Conservation (phyloP, 179 eudicot species). For the Silene noctiflora region DNA sequence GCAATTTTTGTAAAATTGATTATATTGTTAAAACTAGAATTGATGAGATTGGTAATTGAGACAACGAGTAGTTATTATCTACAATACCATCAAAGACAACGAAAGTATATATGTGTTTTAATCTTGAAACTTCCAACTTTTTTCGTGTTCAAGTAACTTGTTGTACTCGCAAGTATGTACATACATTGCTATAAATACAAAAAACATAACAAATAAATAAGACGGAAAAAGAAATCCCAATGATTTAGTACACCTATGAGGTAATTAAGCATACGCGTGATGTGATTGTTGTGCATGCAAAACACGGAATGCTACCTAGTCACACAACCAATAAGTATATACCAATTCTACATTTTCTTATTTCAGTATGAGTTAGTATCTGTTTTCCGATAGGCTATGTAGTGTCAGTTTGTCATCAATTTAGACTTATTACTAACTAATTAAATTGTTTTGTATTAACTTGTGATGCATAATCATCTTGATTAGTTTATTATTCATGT, state of each 20-base stretch:
- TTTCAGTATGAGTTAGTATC: not conserved
- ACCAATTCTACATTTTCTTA: not conserved
- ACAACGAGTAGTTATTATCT: no score
- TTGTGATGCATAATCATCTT: constrained; percentile 9
- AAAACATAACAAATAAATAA: no score
- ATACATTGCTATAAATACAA: no score
- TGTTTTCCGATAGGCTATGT: not conserved
- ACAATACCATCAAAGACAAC: no score
- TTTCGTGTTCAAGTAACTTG: no score
- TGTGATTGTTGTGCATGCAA: not conserved
- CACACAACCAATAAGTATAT: not conserved
- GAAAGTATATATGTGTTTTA: no score
- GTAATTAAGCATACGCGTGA: constrained; percentile 1
- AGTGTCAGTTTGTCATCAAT: constrained; percentile 17
- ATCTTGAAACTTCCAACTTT: no score
- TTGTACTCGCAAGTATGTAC: no score
- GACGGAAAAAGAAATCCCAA: not conserved
- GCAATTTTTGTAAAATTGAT: no score
- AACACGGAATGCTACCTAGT: constrained; percentile 15
- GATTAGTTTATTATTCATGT: constrained; percentile 12
- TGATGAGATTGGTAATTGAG: no score
- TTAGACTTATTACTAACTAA: not conserved
- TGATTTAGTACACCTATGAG: not conserved
- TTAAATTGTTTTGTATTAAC: not conserved
- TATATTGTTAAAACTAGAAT: no score